phyloP scores from a whole-genome alignment of 2,329 filamentous ascomycete genomes.

The Sporothrix curviconia region DNA sequence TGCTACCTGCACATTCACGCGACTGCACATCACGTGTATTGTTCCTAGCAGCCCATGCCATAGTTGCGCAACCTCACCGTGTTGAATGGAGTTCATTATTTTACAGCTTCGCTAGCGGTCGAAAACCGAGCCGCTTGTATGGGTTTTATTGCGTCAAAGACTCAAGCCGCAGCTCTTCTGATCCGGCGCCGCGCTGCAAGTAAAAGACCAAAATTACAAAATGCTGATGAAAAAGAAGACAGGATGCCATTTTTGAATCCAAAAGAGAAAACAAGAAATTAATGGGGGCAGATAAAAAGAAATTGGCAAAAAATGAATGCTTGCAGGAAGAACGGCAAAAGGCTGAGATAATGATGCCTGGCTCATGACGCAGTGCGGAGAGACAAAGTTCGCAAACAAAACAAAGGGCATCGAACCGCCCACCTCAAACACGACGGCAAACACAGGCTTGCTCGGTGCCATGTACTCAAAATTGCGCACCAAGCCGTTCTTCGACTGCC shows the following conservation, averaged over 20 bases:
- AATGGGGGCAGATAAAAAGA: not conserved
- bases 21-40: no score
- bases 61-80: no score
- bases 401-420: no score
- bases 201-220: conserved; percentile 16
- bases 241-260: conserved; percentile 5
- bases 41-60: no score
- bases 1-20: no score
- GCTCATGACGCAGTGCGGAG: not conserved
- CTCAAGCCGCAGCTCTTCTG: conserved; percentile 12
- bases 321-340: not conserved
- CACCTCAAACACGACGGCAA: no score
- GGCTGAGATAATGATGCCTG: not conserved
- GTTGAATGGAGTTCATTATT: no score
- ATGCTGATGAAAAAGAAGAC: conserved; percentile 9
- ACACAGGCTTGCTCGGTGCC: no score
- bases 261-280: not conserved
- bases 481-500: conserved; percentile 91
- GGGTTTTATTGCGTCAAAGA: not conserved
- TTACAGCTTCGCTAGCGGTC: not conserved
- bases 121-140: not conserved
- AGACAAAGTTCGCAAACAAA: not conserved
- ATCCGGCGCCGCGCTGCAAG: conserved; percentile 18
- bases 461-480: conserved; percentile 74
- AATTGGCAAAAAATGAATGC: not conserved